phyloP scores from a whole-genome alignment of 2,329 filamentous ascomycete species.

The Venturia aucupariae region DNA sequence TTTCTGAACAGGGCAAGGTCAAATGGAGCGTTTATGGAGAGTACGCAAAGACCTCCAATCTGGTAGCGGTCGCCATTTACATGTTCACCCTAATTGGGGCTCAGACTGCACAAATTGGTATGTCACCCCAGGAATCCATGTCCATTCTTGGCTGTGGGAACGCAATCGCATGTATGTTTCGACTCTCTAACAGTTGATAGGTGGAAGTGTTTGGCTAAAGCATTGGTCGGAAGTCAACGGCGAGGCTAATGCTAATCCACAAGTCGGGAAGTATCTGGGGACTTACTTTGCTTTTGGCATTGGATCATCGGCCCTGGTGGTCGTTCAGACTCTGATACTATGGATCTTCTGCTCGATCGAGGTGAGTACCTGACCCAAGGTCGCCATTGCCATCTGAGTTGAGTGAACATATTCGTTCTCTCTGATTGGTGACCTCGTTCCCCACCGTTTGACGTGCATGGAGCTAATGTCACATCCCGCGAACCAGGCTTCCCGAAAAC shows the following conservation, averaged over 20 bases:
- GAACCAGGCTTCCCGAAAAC: conserved; percentile 75
- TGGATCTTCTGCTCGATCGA: conserved; percentile 99
- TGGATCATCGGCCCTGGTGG: conserved; percentile 73
- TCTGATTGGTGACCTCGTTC: conserved; percentile 7
- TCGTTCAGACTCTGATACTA: conserved; percentile 84
- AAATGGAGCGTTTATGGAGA: conserved; percentile 93
- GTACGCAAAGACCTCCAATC: conserved; percentile 90
- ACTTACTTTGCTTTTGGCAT: conserved; percentile 94
- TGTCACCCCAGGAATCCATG: conserved; percentile 22
- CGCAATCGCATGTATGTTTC: conserved; percentile 12
- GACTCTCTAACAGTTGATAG: conserved; percentile 32
- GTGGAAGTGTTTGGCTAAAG: conserved; percentile 87
- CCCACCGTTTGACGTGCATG: conserved; percentile 13
- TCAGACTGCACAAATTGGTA: conserved; percentile 73
- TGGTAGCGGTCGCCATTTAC: conserved; percentile 75
- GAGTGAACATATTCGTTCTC: neutral
- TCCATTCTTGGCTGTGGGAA: neutral
- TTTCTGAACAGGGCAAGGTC: conserved; percentile 88
- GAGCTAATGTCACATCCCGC: conserved; percentile 20
- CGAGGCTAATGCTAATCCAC: conserved; percentile 54
- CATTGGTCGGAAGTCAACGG: conserved; percentile 79
- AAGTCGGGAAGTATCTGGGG: conserved; percentile 84
- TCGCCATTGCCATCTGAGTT: neutral
- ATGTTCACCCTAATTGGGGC: conserved; percentile 65
- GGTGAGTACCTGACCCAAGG: conserved; percentile 39